Percentiles rank a stretch among this genome's conserved stretches.
Evolutionary conservation across 768 basidiomycete genomes (phyloP).

Genomic region (Rickenella mellea): DNA sequence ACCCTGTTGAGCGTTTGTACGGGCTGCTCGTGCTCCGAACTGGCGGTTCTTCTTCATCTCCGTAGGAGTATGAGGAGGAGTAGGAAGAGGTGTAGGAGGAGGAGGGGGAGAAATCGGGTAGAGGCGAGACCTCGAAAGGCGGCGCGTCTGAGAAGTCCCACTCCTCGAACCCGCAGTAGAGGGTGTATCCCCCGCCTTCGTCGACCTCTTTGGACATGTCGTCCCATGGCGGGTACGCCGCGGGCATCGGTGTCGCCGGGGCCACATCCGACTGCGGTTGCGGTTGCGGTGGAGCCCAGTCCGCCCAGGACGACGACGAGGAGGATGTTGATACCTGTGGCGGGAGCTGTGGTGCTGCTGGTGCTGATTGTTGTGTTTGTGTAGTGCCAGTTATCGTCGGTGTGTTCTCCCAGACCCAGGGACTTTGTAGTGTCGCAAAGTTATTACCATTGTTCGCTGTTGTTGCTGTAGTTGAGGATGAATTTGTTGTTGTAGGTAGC

Average conservation of each 20-base stretch:
- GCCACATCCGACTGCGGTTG: neutral
- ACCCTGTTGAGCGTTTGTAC: conserved; percentile 38
- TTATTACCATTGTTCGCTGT: conserved; percentile 5
- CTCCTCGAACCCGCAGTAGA: conserved; percentile 35
- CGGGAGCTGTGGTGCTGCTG: too few species aligned
- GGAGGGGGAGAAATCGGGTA: conserved; percentile 24
- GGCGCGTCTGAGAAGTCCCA: conserved; percentile 5
- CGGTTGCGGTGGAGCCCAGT: neutral
- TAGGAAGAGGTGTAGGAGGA: conserved; percentile 15
- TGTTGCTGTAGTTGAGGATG: conserved; percentile 5
- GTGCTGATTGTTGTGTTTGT: too few species aligned
- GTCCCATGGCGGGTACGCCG: neutral
- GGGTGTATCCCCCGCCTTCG: conserved; percentile 2
- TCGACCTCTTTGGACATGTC: neutral
- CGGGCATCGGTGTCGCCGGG: neutral
- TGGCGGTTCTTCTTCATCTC: conserved; percentile 4
- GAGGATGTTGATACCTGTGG: neutral
- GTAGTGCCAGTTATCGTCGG: conserved; percentile 10
- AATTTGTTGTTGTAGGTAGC: conserved; percentile 4
- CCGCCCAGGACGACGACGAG: neutral
- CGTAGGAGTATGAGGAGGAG: neutral
- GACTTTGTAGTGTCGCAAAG: conserved; percentile 6
- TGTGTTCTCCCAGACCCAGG: conserved; percentile 8
- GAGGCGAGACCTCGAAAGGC: conserved; percentile 24
- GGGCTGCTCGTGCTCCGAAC: conserved; percentile 10